Percentiles rank a stretch among this genome's conserved stretches.
Evolutionary conservation across 768 basidiomycete species (phyloP).

Genomic region (Rhizopogon sp.): DNA sequence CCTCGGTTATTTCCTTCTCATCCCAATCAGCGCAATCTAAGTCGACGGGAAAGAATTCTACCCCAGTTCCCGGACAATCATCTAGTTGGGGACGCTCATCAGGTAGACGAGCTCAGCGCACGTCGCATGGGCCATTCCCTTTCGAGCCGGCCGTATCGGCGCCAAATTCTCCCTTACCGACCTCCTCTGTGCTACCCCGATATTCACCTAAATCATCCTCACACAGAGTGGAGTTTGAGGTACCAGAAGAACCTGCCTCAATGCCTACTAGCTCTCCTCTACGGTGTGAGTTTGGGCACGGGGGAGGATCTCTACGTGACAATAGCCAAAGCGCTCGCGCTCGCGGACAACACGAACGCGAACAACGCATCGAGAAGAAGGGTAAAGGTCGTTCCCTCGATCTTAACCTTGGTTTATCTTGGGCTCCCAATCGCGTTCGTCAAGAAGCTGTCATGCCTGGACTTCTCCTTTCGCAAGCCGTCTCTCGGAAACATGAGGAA

Average conservation of each 20-base stretch:
- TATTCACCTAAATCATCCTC: not conserved
- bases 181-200: conserved; percentile 13
- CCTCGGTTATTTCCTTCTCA: conserved; percentile 28
- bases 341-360: conserved; percentile 5
- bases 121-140: conserved; percentile 56
- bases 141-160: conserved; percentile 67
- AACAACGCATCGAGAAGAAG: conserved; percentile 22
- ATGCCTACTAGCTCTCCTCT: conserved; percentile 13
- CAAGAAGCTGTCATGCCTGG: conserved; percentile 61
- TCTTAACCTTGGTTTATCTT: conserved; percentile 61
- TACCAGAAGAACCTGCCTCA: conserved; percentile 5
- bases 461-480: conserved; percentile 17
- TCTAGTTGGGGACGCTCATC: conserved; percentile 58
- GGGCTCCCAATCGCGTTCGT: conserved; percentile 65
- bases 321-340: conserved; percentile 20
- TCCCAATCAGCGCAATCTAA: conserved; percentile 33
- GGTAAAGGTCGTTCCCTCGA: conserved; percentile 69
- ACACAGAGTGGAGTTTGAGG: conserved; percentile 4
- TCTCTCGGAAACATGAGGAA: conserved; percentile 3
- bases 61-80: conserved; percentile 32
- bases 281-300: conserved; percentile 28
- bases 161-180: conserved; percentile 29
- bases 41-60: conserved; percentile 23
- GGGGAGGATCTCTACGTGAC: conserved; percentile 21
- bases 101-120: conserved; percentile 33